Conservation (phyloP, 306 rosid genomes). For the Vigna nakashimae region DNA sequence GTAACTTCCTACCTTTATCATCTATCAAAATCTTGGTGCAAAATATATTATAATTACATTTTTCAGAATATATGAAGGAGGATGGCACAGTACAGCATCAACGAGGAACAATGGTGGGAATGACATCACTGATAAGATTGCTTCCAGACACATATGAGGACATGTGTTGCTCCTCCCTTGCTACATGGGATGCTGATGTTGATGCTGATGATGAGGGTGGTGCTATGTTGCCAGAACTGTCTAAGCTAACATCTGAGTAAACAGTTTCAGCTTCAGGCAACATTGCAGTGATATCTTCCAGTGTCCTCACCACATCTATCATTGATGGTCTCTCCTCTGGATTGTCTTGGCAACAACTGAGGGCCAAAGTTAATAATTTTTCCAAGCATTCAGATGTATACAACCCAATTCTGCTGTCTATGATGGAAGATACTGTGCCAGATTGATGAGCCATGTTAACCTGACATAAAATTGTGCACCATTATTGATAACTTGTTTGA, state of each 20-base stretch:
- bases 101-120: conserved; percentile 67
- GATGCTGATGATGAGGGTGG: conserved; percentile 51
- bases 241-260: conserved; percentile 51
- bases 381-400: conserved; percentile 64
- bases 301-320: conserved; percentile 77
- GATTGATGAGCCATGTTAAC: conserved; percentile 63
- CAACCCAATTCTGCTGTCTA: conserved; percentile 66
- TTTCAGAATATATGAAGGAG: background rate
- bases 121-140: conserved; percentile 63
- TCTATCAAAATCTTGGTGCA: conserved; percentile 30
- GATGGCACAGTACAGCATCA: conserved; percentile 34
- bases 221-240: conserved; percentile 48
- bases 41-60: conserved; percentile 32
- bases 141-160: conserved; percentile 61
- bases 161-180: conserved; percentile 47
- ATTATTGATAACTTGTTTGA: background rate
- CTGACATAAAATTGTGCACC: conserved; percentile 46
- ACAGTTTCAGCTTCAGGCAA: conserved; percentile 59
- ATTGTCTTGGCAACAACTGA: conserved; percentile 71
- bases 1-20: conserved; percentile 13
- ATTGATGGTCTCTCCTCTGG: conserved; percentile 67
- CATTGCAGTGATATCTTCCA: conserved; percentile 61
- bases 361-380: conserved; percentile 62
- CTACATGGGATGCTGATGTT: conserved; percentile 39
- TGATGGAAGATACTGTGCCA: conserved; percentile 56